Conservation (phyloP, 208 protist species). For the Acanthamoeba triangularis region DNA sequence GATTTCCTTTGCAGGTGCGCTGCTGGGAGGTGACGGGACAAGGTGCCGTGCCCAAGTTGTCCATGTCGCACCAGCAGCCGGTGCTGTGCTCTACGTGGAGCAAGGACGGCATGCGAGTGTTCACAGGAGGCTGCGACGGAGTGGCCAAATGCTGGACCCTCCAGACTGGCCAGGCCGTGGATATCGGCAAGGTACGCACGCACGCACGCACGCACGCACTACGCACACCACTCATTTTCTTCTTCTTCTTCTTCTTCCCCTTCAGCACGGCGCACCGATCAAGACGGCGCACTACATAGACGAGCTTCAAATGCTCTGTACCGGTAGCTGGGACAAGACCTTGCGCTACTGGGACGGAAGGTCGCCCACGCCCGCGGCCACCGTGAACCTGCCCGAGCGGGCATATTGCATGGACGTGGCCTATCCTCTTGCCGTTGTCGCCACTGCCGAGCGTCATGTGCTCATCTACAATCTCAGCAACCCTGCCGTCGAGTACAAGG, state of each 20-base stretch:
- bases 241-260: background rate
- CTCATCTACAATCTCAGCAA: conserved; percentile 82
- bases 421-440: conserved; percentile 72
- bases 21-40: conserved; percentile 82
- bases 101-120: conserved; percentile 83
- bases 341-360: conserved; percentile 88
- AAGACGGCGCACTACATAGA: conserved; percentile 80
- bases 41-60: conserved; percentile 73
- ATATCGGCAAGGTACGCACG: conserved; percentile 72
- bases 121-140: conserved; percentile 81
- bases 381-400: conserved; percentile 80
- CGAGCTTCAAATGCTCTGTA: conserved; percentile 80
- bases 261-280: conserved; percentile 84
- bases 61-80: conserved; percentile 69
- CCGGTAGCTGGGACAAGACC: conserved; percentile 89
- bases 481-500: conserved; percentile 73
- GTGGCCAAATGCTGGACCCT: conserved; percentile 85
- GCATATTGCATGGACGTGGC: conserved; percentile 85
- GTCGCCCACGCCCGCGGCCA: conserved; percentile 22
- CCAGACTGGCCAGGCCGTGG: conserved; percentile 52
- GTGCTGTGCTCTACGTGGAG: conserved; percentile 82
- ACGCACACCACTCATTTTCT: background rate
- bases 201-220: no score
- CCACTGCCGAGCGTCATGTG: conserved; percentile 83
- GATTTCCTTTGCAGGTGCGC: conserved; percentile 45